A percentile compares a stretch with the other conserved stretches of the same genome.
Conservation (phyloP, 2,329 filamentous ascomycete species). For the Cytospora paraplurivora region DNA sequence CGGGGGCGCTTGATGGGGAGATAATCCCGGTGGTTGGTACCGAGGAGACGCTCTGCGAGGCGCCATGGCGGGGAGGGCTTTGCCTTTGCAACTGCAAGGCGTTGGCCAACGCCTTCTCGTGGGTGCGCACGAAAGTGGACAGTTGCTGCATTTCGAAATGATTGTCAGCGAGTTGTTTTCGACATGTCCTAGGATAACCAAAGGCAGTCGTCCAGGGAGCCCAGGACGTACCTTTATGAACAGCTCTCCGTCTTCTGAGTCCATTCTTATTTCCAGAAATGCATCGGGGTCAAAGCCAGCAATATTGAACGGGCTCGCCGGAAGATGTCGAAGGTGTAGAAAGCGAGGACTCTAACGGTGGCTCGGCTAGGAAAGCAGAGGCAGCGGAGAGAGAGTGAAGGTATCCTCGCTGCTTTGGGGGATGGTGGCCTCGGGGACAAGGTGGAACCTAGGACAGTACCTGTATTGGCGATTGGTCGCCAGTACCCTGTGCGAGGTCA, state of each 20-base stretch:
- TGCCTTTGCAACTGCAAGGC: conserved; percentile 84
- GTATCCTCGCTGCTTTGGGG: conserved; percentile 9
- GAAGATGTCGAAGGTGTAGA: conserved; percentile 32
- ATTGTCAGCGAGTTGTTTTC: conserved; percentile 35
- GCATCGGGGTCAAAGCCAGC: conserved; percentile 44
- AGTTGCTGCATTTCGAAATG: conserved; percentile 68
- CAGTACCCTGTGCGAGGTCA: conserved; percentile 36
- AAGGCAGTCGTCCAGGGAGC: not conserved
- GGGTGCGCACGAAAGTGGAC: conserved; percentile 91
- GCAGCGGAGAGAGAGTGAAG: conserved; percentile 27
- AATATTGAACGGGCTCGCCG: conserved; percentile 18
- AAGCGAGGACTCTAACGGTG: conserved; percentile 4
- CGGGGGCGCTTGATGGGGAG: conserved; percentile 56
- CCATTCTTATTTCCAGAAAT: conserved; percentile 64
- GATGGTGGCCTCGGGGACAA: conserved; percentile 22
- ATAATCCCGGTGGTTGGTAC: conserved; percentile 48
- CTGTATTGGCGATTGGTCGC: conserved; percentile 33
- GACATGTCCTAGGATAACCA: not conserved
- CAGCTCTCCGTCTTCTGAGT: conserved; percentile 85
- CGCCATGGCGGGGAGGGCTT: conserved; percentile 66
- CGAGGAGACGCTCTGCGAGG: conserved; percentile 65
- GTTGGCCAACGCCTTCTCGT: conserved; percentile 96
- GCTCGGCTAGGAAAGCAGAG: conserved; percentile 8
- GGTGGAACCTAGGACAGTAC: conserved; percentile 19
- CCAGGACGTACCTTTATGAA: conserved; percentile 73